phyloP scores from a whole-genome alignment of 2,329 filamentous ascomycete species.

The Alternaria sp. region DNA sequence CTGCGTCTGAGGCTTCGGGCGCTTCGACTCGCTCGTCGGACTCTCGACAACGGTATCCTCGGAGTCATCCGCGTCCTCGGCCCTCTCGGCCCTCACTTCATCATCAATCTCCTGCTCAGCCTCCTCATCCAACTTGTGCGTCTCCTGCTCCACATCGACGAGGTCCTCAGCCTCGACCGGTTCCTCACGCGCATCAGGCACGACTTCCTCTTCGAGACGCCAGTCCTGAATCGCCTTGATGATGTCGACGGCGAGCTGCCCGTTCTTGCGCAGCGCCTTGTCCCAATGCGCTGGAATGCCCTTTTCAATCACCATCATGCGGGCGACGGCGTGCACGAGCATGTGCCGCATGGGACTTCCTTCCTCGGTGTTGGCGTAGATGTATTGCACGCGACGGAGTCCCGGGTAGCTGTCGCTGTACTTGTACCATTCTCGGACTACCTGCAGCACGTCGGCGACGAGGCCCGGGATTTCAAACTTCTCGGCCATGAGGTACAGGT shows the following conservation, averaged over 20 bases:
- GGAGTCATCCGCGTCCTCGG: slow-evolving; percentile 25
- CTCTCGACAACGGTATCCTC: slow-evolving; percentile 41
- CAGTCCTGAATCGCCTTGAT: slow-evolving; percentile 64
- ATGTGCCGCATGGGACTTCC: slow-evolving; percentile 59
- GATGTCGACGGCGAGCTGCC: slow-evolving; percentile 64
- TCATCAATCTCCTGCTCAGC: slow-evolving; percentile 40
- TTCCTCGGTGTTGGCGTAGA: slow-evolving; percentile 60
- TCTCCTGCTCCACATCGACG: slow-evolving; percentile 48
- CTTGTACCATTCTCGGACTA: slow-evolving; percentile 62
- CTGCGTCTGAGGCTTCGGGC: slow-evolving; percentile 6
- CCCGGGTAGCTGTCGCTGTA: slow-evolving; percentile 62
- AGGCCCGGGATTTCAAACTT: slow-evolving; percentile 62
- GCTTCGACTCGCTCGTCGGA: slow-evolving; percentile 20
- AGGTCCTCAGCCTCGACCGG: slow-evolving; percentile 51
- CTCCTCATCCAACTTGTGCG: slow-evolving; percentile 48
- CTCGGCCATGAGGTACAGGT: slow-evolving; percentile 64
- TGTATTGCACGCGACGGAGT: slow-evolving; percentile 62
- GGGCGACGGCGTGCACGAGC: slow-evolving; percentile 59
- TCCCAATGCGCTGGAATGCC: slow-evolving; percentile 64
- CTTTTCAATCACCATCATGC: slow-evolving; percentile 60
- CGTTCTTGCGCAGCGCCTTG: slow-evolving; percentile 63
- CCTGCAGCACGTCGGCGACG: slow-evolving; percentile 59
- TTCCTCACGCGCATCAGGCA: slow-evolving; percentile 61
- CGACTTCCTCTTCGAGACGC: slow-evolving; percentile 58
- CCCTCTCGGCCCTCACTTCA: slow-evolving; percentile 41